Evolutionary conservation across 352 stramenopile genomes (phyloP), one percentile per base, ranked within the genome.

Genomic region (Phytophthora niederhauseri): DNA sequence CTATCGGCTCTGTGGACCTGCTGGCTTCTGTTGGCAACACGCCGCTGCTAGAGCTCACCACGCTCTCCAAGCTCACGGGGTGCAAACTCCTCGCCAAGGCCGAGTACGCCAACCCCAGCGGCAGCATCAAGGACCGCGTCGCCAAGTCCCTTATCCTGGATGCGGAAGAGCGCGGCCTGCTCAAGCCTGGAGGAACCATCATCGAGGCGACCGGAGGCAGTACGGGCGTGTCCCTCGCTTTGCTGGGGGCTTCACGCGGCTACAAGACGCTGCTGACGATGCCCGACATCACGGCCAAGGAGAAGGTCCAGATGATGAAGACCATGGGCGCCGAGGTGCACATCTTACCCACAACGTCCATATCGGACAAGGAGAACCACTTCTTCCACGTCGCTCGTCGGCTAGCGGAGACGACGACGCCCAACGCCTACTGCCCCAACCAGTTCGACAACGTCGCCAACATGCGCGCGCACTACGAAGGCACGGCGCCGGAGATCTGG

Each of bases 121-220:
- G 95, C 11, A 97, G 82, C 24, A 92, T 98, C 66, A 99, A 99
- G 78, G 96, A 98, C 77, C 94, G 96, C 30, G 95, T 97, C 11
- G 93, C 92, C 46, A 91, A 97, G 50, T 92, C 79, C n/a, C 88
- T 99, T 78, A 98, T 98, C 70, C 71, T 86, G n/a, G 82, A 98
- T 59, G 95, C 94, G 3, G 95, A 98, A 80, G 70, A 87, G 45
- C 80, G 79, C 6, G 96, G 95, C 1, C 57, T 94, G 53, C 87
- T 99, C 46, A 77, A 82, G 34, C 82, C 80, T 1, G 87, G 81
- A 36, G 76, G 78, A 17, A 91, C 79, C 2, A 68, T 94, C 57
- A 81, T 93, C 28, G 85, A 94, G 62, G 92, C 93, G 36, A 98
- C 93, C 1, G 89, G 83, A 26, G 95, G 95, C 30, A 98, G 98